These are phyloP conservation scores for Santalum album DNA, from an alignment of 164 flowering plant genomes.

Conservation along the genomic window DNA sequence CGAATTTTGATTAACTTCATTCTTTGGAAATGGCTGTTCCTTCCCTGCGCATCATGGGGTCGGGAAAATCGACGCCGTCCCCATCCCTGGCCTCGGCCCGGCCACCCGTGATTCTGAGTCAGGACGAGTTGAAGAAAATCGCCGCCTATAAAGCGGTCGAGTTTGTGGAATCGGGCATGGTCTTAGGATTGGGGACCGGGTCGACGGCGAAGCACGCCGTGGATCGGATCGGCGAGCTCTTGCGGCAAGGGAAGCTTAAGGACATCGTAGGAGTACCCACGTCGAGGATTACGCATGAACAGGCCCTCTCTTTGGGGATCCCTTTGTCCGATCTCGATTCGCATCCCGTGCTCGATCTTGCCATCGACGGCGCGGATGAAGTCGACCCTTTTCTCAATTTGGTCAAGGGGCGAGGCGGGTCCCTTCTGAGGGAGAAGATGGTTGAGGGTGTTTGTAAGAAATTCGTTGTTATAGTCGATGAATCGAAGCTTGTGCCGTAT, in stretches of 20 bases:
- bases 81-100: conserved; percentile 12
- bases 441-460: conserved; percentile 58
- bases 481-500: conserved; percentile 52
- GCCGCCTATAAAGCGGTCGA: conserved; percentile 92
- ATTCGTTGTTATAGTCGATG: conserved; percentile 77
- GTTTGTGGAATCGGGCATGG: conserved; percentile 87
- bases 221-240: conserved; percentile 57
- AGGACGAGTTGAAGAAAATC: conserved; percentile 70
- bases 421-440: conserved; percentile 84
- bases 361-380: conserved; percentile 96
- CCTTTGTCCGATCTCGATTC: conserved; percentile 74
- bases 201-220: conserved; percentile 86
- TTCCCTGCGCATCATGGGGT: conserved; percentile 22
- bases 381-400: conserved; percentile 72
- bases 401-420: conserved; percentile 90
- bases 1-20: background rate
- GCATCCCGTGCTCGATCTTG: conserved; percentile 66
- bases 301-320: conserved; percentile 62
- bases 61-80: conserved; percentile 25
- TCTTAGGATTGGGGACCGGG: conserved; percentile 90
- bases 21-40: conserved; percentile 37
- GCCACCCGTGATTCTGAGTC: conserved; percentile 38
- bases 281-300: conserved; percentile 64
- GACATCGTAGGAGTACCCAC: conserved; percentile 83
- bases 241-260: conserved; percentile 50